A percentile compares a stretch with the other conserved stretches of the same genome.
phyloP scores from a whole-genome alignment of 441 rosid genomes.

The Eutrema salsugineum region DNA sequence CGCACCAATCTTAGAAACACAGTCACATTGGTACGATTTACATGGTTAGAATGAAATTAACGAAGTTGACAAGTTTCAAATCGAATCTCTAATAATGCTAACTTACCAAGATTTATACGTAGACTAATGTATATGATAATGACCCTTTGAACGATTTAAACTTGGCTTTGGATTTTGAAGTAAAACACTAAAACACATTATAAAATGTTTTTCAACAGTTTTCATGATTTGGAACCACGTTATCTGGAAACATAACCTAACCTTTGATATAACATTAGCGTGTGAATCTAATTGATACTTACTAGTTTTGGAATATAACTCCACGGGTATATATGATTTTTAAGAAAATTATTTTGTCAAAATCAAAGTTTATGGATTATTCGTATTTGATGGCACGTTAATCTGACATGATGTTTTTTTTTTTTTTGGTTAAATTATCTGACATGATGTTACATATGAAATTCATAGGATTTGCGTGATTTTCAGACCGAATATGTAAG shows the following conservation, averaged over 20 bases:
- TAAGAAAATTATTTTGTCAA: background rate
- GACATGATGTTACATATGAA: conserved; percentile 6
- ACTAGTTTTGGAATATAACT: conserved; percentile 7
- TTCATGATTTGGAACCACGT: background rate
- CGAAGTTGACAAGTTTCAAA: conserved; percentile 17
- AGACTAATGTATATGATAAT: conserved; percentile 13
- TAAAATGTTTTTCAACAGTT: conserved; percentile 2
- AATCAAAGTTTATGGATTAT: background rate
- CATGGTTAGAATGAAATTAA: conserved; percentile 25
- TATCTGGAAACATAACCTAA: background rate
- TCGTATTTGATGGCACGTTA: background rate
- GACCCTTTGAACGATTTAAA: conserved; percentile 1
- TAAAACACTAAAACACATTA: background rate
- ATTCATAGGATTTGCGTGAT: background rate
- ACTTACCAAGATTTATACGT: conserved; percentile 20
- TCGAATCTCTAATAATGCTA: conserved; percentile 5
- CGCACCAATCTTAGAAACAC: conserved; percentile 2
- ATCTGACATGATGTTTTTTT: conserved; percentile 1
- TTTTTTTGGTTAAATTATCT: too few relatives aligned
- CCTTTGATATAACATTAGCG: conserved; percentile 15
- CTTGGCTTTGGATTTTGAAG: background rate
- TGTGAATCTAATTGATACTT: background rate
- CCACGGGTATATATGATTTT: background rate
- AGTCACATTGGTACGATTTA: conserved; percentile 15
- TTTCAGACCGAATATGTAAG: background rate